Base-by-base conservation (phyloP, 768 basidiomycete genomes). In the Xerocomellus chrysenteron region DNA sequence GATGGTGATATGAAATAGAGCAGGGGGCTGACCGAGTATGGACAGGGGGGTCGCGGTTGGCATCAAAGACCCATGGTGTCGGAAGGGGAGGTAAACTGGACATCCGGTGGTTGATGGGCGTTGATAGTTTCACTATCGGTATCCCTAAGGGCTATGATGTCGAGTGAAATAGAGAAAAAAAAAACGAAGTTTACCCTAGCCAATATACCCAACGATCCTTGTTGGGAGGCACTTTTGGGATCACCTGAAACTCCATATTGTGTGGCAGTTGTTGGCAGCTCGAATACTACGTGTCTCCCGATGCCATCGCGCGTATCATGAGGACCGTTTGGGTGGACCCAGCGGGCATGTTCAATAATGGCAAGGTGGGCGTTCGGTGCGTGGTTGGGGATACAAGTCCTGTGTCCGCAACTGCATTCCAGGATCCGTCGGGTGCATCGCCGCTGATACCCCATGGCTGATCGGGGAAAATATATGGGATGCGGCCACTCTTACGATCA, bases 191-290 rank as follows among this genome's bases (percentile, higher is more conserved):
- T 63, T 13, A 72, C 68, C 21, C 67, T 76, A 58, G 68, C 66
- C 2, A 63, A 65, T 36, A 65, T 74, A 46, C 73, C 71, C 40
- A 57, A 60, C 33, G 74, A 70, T 69, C 72, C 19, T 56, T 59
- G 16, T 56, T 76, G 48, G 73, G 74, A 36, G 73, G 65, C 16
- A 40, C 59, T 21, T 56, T 57, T 8, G 60, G 46, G 21, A 32
- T 60, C 43, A 50, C 53, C 7, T 86, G 73, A 68, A 78, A 82
- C 65, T 83, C 82, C 7, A 47, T 74, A 1, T 67, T 71, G 21
- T 87, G 85, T 57, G 83, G 84, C n/a, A 76, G 78, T 35, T 86
- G 85, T 70, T 87, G 82, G 82, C 54, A 77, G 55, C 65, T 85
- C 54, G 75, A 79, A n/a, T 85, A 76, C 12, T 85, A 76, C 12